phyloP scores from a whole-genome alignment of 768 basidiomycete species.

The Lentinula guzmanii region DNA sequence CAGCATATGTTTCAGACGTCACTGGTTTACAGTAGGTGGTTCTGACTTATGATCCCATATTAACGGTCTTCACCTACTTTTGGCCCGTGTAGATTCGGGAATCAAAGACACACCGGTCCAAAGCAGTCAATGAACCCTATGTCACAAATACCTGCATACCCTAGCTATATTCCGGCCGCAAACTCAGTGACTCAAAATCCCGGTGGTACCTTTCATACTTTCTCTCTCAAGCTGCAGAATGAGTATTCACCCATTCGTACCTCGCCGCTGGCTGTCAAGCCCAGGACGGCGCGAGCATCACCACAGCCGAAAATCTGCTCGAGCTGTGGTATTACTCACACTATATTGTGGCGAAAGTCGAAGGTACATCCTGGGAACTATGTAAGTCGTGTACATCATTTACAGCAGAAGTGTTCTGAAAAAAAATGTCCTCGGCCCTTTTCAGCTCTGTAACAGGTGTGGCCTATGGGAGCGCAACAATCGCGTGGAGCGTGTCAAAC shows the following conservation, averaged over 20 bases:
- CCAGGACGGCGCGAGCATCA: background rate
- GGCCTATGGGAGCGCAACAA: slow-evolving; percentile 3
- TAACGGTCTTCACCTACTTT: background rate
- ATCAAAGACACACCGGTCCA: background rate
- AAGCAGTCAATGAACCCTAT: background rate
- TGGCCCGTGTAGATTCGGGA: background rate
- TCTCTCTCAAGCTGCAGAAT: background rate
- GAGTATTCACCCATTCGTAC: background rate
- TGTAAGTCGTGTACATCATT: slow-evolving; percentile 1
- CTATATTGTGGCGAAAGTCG: slow-evolving; percentile 3
- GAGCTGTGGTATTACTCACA: background rate
- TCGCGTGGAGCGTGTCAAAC: background rate
- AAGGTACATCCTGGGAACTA: slow-evolving; percentile 5
- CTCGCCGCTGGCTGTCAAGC: background rate
- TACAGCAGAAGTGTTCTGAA: background rate
- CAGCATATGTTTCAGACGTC: background rate
- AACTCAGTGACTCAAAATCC: background rate
- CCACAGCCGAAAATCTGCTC: background rate
- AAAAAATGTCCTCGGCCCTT: background rate
- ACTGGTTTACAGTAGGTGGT: background rate
- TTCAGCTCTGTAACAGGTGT: slow-evolving; percentile 3
- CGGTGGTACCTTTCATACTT: background rate
- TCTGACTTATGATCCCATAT: background rate
- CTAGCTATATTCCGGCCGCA: background rate
- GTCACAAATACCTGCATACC: background rate